Evolutionary conservation across 1,139 yeast genomes (phyloP), one percentile per base, ranked within the genome.

Genomic region (Williopsis jadinii): DNA sequence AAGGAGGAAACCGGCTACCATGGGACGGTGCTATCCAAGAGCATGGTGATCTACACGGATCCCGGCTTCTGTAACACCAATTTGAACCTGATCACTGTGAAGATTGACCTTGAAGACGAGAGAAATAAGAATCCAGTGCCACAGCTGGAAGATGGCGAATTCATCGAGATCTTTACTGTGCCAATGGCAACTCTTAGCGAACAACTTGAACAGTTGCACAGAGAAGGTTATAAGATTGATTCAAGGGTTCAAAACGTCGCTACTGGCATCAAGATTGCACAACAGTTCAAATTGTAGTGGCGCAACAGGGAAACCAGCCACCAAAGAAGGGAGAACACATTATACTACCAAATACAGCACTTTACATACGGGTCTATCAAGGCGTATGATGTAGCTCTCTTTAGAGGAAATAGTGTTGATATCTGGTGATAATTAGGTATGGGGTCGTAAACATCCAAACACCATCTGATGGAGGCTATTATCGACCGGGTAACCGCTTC

Each of bases 31-130:
- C 55, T 70, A 12, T 64, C 70, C 9, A 66, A 64, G 44, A 71
- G 85, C 8, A 77, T 80, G 4, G 60, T 74, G 15, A 72, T 85
- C 56, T 90, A 67, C 63, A 84, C 86, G 54, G 98, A 92, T 60
- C 97, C 98, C 2, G 96, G 98, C 0, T 81, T 92, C 57, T 84
- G 95, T 51, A 88, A 90, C 62, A 94, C 97, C 28, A 90, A 84
- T 56, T 71, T 87, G 68, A 80, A 81, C 26, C 65, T 90, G 49
- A 95, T 92, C 2, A 80, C 81, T 32, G 87, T 87, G 11, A 77
- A 80, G 43, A 77, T 92, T 26, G 97, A 92, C 56, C 64, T 85
- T 64, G 54, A 65, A 1, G 77, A 77, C 45, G 73, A 73, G 15
- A 74, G 80, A 48, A 92, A 92, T 60, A 54, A 64, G 45, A 67